Conservation (phyloP, 1,284 basidiomycete genomes). For the Microbotryum saponariae region DNA sequence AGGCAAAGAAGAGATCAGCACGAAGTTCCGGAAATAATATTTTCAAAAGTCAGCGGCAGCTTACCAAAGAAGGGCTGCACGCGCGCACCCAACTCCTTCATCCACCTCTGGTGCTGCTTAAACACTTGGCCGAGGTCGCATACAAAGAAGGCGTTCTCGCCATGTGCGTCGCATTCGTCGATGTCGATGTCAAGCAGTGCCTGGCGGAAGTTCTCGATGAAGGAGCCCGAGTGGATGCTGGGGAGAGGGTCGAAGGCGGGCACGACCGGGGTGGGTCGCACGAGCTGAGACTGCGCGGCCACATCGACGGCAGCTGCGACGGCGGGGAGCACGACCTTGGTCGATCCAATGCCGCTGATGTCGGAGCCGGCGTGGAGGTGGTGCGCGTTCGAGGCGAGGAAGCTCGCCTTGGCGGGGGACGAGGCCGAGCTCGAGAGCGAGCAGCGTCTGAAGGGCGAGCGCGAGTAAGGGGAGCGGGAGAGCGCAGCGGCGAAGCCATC, state of each 20-base stretch:
- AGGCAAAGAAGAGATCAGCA: slow-evolving; percentile 11
- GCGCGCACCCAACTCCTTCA: slow-evolving; percentile 60
- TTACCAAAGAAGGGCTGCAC: slow-evolving; percentile 86
- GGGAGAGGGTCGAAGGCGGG: slow-evolving; percentile 12
- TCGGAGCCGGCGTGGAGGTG: not conserved
- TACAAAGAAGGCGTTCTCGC: slow-evolving; percentile 93
- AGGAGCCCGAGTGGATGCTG: slow-evolving; percentile 25
- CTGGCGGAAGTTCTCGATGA: slow-evolving; percentile 28
- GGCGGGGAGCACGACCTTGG: not conserved
- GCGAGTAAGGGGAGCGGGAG: slow-evolving; percentile 17
- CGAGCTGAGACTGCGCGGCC: slow-evolving; percentile 2
- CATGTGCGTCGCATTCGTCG: slow-evolving; percentile 50
- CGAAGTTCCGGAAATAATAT: too few relatives aligned
- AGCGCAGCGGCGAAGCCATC: slow-evolving; percentile 13
- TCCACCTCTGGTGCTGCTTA: slow-evolving; percentile 79
- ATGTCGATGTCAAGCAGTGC: slow-evolving; percentile 38
- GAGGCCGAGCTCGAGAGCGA: slow-evolving; percentile 4
- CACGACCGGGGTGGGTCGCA: slow-evolving; percentile 8
- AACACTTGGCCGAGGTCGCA: slow-evolving; percentile 87
- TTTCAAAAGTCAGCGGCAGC: slow-evolving; percentile 31
- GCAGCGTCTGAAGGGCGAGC: slow-evolving; percentile 9
- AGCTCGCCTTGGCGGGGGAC: not conserved
- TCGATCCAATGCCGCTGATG: not conserved
- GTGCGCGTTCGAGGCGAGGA: slow-evolving; percentile 5
- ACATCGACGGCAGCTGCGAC: slow-evolving; percentile 1